phyloP scores from a whole-genome alignment of 2,329 filamentous ascomycete species.

The Trichoderma brevicompactum region DNA sequence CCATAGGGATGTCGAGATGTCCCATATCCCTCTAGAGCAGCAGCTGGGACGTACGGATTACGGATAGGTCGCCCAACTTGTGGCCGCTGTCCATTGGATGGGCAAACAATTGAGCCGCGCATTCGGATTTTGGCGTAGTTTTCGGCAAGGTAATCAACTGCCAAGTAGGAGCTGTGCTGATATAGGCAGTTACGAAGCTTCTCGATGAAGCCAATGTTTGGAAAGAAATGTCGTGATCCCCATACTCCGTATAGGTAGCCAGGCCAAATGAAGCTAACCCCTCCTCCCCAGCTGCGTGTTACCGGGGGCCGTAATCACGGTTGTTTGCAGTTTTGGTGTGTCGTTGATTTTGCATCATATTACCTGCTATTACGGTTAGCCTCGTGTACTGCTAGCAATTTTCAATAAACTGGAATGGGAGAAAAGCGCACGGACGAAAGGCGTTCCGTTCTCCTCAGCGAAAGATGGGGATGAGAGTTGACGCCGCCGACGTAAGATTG shows the following conservation, averaged over 20 bases:
- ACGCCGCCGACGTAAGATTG: slow-evolving; percentile 24
- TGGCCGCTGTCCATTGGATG: too few species aligned
- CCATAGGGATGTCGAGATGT: background rate
- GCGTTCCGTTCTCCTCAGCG: slow-evolving; percentile 3
- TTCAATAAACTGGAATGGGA: background rate
- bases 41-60: background rate
- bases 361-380: background rate
- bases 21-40: background rate
- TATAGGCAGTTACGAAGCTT: too few species aligned
- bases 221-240: too few species aligned
- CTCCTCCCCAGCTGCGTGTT: background rate
- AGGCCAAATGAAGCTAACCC: background rate
- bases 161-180: too few species aligned
- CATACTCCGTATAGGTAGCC: too few species aligned
- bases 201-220: too few species aligned
- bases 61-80: too few species aligned
- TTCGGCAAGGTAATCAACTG: too few species aligned
- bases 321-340: background rate
- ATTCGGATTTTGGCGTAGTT: too few species aligned
- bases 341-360: background rate
- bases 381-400: background rate
- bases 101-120: too few species aligned
- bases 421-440: slow-evolving; percentile 8
- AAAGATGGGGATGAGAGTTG: slow-evolving; percentile 8
- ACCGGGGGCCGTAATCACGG: background rate